Conservation (phyloP, 108 stramenopile species). For the Nitzschia sp. region DNA sequence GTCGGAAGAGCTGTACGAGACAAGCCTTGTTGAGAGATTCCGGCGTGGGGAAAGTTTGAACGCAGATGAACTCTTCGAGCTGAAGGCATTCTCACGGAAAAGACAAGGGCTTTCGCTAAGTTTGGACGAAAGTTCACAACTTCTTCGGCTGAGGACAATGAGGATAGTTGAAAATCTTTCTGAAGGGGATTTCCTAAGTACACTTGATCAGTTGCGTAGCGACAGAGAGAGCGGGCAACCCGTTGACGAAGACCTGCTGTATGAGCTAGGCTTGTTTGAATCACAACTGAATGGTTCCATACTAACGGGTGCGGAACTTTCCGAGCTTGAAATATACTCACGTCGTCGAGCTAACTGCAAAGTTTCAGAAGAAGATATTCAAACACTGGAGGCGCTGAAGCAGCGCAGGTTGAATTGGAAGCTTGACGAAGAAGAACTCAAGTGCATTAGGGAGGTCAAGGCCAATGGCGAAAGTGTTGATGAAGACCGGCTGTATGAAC, state of each 20-base stretch:
- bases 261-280: constrained; percentile 21
- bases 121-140: background rate
- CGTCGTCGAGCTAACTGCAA: constrained; percentile 6
- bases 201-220: constrained; percentile 2
- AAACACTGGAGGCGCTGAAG: constrained; percentile 11
- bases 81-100: background rate
- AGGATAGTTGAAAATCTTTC: background rate
- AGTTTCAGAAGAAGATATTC: constrained; percentile 19
- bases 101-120: background rate
- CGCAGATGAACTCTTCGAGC: constrained; percentile 11
- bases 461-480: constrained; percentile 5
- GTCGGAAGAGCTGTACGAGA: constrained; percentile 2
- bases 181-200: background rate
- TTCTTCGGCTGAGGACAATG: background rate
- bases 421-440: constrained; percentile 10
- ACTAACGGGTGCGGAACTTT: constrained; percentile 1
- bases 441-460: background rate
- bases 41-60: constrained; percentile 6
- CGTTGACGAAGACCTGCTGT: constrained; percentile 12
- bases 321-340: constrained; percentile 3
- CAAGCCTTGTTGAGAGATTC: background rate
- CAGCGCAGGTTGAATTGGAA: background rate
- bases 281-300: background rate
- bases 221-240: background rate
- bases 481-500: constrained; percentile 22